Conservation (phyloP, 768 basidiomycete genomes). For the Hortiboletus flavorubellus region DNA sequence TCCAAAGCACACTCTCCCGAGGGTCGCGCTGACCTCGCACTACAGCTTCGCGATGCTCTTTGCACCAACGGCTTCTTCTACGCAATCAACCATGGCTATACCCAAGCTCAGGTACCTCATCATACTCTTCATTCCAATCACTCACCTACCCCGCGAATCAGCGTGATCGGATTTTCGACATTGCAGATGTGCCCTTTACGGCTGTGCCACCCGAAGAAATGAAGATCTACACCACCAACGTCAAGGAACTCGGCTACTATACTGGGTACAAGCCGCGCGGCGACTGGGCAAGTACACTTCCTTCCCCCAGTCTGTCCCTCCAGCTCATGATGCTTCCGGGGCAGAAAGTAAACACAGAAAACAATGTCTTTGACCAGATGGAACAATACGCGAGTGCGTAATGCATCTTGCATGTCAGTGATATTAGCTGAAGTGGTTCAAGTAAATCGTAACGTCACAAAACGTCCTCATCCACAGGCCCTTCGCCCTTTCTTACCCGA, state of each 20-base stretch:
- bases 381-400: slow-evolving; percentile 57
- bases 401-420: background rate
- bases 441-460: slow-evolving; percentile 48
- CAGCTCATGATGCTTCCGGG: background rate
- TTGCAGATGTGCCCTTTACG: slow-evolving; percentile 45
- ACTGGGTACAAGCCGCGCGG: slow-evolving; percentile 48
- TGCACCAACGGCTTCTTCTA: slow-evolving; percentile 39
- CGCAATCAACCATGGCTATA: slow-evolving; percentile 37
- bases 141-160: slow-evolving; percentile 24
- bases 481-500: slow-evolving; percentile 51
- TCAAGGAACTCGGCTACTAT: slow-evolving; percentile 42
- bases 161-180: slow-evolving; percentile 47
- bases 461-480: slow-evolving; percentile 44
- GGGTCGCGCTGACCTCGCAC: slow-evolving; percentile 39
- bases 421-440: background rate
- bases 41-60: slow-evolving; percentile 46
- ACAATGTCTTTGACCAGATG: slow-evolving; percentile 59
- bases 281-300: slow-evolving; percentile 40
- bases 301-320: background rate
- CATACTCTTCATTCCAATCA: background rate
- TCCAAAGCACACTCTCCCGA: slow-evolving; percentile 39
- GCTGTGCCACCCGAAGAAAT: slow-evolving; percentile 42
- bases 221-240: slow-evolving; percentile 34
- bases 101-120: slow-evolving; percentile 34
- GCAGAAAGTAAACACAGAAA: slow-evolving; percentile 48